phyloP scores from a whole-genome alignment of 169 alveolate genomes.

The Plasmodium malariae region DNA sequence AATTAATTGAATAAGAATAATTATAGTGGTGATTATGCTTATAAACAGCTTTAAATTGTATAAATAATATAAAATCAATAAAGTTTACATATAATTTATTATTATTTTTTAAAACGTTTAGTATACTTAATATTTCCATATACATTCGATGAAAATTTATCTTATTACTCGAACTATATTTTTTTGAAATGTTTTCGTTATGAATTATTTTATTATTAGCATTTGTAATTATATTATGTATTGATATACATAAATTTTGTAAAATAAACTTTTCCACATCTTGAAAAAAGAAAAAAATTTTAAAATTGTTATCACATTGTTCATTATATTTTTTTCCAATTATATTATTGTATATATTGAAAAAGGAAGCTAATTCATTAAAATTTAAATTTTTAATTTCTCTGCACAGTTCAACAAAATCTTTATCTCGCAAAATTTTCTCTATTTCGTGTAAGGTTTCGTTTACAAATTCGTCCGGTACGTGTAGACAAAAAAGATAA shows the following conservation, averaged over 20 bases:
- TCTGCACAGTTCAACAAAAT: neutral
- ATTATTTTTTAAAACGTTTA: constrained; percentile 22
- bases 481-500: constrained; percentile 18
- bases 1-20: constrained; percentile 42
- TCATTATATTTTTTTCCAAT: constrained; percentile 9
- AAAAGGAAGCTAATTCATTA: constrained; percentile 18
- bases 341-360: constrained; percentile 21
- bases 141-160: constrained; percentile 20
- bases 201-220: neutral
- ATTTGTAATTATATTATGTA: constrained; percentile 10
- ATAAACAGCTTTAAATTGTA: constrained; percentile 9
- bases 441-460: neutral
- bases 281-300: neutral
- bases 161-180: constrained; percentile 7
- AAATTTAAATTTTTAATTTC: constrained; percentile 29
- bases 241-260: constrained; percentile 20
- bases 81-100: constrained; percentile 13
- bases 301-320: neutral
- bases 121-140: constrained; percentile 39
- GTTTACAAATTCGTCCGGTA: neutral
- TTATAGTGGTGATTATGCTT: constrained; percentile 52
- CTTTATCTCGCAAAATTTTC: neutral
- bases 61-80: constrained; percentile 32
- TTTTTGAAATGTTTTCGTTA: neutral
- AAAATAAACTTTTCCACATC: constrained; percentile 22